Base-by-base conservation (phyloP, 2,329 filamentous ascomycete genomes). In the Curvularia spicifera region DNA sequence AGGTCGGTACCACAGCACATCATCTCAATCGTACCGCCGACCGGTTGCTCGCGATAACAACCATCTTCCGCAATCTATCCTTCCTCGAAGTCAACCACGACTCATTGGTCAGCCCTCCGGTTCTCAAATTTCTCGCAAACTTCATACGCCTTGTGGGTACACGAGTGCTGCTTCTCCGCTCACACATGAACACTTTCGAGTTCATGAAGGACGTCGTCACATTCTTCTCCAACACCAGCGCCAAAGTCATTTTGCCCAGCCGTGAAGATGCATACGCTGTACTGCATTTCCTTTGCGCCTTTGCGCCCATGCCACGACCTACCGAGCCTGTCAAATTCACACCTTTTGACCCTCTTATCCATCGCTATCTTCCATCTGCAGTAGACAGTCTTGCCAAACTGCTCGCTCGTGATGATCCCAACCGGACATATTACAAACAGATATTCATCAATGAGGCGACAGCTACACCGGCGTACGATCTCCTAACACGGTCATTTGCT, bases 161-260 rank as follows among this genome's bases (percentile, higher is more conserved):
- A 4, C 89, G 93, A 13, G 92, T 92, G 67, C 91, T 94, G 84
- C 84, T 98, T 29, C 80, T 98, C 42, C 87, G 92, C 39, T 91
- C 88, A 3, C 85, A 95, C 65, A 83, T 85, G 71, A 97, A 97
- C 77, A 95, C 91, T 0, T 81, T 97, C 65, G 95, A 99, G 76
- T 94, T 98, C 70, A 96, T 97, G 91, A 99, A 99, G 78, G 95
- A 99, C 75, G 82, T 93, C 29, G 87, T 98, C 57, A 89, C 92
- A 15, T 87, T 96, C 65, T 82, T 99, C 53, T 97, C 94, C 56
- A 98, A 99, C 75, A 87, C 96, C 47, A 88, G 93, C 7, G 87
- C 91, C 46, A 85, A 87, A 9, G 85, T 98, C 51, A 89, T 94
- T 71, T 82, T 99, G 39, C 90, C 93, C 1, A 89, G 89, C 20